Percentiles rank a stretch among this genome's conserved stretches.
phyloP scores from a whole-genome alignment of 78 protist species.

The Dictyostelium citrinum region DNA sequence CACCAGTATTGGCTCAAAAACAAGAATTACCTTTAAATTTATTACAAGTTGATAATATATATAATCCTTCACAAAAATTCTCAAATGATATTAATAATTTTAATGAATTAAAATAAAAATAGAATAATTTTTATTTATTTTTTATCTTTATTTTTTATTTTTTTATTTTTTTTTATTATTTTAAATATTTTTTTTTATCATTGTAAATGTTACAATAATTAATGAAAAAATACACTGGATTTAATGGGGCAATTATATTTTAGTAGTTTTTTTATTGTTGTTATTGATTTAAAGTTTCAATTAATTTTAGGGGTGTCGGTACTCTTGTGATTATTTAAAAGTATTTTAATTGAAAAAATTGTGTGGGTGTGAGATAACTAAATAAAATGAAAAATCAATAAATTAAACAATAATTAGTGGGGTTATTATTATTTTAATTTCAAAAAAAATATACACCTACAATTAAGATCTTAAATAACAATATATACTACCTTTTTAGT shows the following conservation, averaged over 20 bases:
- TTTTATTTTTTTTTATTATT: too few relatives aligned
- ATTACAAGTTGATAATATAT: not conserved
- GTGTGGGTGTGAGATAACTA: not conserved
- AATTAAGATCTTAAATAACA: not conserved
- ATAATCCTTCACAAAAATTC: not conserved
- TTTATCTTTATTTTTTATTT: too few relatives aligned
- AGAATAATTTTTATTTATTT: too few relatives aligned
- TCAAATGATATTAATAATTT: too few relatives aligned
- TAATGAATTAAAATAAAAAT: not conserved
- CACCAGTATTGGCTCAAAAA: not conserved
- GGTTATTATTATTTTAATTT: not conserved
- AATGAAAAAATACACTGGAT: not conserved
- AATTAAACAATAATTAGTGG: too few relatives aligned
- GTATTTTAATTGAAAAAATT: not conserved
- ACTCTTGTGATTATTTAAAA: not conserved
- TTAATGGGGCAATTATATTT: not conserved
- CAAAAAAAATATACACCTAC: not conserved
- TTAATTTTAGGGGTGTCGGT: not conserved
- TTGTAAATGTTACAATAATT: not conserved
- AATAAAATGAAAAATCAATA: not conserved
- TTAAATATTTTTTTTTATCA: not conserved
- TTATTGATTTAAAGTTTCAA: too few relatives aligned
- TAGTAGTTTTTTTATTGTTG: not conserved
- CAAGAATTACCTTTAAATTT: not conserved
- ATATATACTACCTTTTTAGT: too few relatives aligned